phyloP scores from a whole-genome alignment of 768 basidiomycete species.

The Leccinum rimulosum region DNA sequence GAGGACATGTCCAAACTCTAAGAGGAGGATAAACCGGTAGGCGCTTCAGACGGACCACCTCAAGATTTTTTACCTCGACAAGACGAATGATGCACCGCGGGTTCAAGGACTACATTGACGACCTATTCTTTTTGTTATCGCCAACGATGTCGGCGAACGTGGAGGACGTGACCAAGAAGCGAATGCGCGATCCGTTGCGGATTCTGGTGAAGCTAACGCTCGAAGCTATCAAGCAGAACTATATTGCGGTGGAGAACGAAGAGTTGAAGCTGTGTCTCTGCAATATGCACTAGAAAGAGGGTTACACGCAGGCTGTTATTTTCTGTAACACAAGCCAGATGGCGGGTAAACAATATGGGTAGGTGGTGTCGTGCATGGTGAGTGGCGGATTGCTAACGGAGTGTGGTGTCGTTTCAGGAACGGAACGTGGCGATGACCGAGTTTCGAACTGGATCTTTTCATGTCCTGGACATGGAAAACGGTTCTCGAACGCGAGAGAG shows the following conservation, averaged over 20 bases:
- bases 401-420: constrained; percentile 50
- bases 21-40: constrained; percentile 91
- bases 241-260: constrained; percentile 98
- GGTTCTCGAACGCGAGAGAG: constrained; percentile 96
- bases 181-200: constrained; percentile 95
- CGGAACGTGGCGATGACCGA: constrained; percentile 98
- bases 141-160: constrained; percentile 98
- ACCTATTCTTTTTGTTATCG: constrained; percentile 93
- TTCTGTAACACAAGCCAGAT: constrained; percentile 99
- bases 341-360: constrained; percentile 44
- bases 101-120: constrained; percentile 99
- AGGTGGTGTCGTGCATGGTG: constrained; percentile 1
- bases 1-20: constrained; percentile 97
- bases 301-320: constrained; percentile 98
- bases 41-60: constrained; percentile 83
- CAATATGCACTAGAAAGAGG: constrained; percentile 97
- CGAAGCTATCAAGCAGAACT: constrained; percentile 99
- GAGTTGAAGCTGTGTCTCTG: constrained; percentile 99
- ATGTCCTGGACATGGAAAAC: constrained; percentile 96
- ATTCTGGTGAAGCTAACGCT: constrained; percentile 98
- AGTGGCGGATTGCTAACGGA: constrained; percentile 15
- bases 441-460: constrained; percentile 97
- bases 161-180: constrained; percentile 97
- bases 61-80: constrained; percentile 91
- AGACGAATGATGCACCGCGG: constrained; percentile 96